A percentile compares a stretch with the other conserved stretches of the same genome.
These are phyloP conservation scores for Murraya koenigii DNA, from an alignment of 345 rosid genomes.

Conservation along the genomic window DNA sequence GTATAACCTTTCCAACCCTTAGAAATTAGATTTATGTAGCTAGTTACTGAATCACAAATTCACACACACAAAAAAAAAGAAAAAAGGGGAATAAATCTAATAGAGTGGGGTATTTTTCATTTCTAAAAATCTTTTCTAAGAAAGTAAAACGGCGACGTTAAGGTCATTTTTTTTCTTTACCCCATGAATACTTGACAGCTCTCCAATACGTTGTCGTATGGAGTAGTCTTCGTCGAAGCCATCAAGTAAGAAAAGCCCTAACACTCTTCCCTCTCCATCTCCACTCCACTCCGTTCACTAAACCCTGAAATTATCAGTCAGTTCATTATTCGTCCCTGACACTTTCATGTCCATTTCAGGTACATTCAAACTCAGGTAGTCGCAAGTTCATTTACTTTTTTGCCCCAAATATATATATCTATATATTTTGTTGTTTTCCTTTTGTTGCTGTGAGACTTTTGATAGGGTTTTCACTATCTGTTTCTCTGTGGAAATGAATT, in stretches of 20 bases:
- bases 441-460: not conserved
- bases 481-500: constrained; percentile 25
- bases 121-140: no score
- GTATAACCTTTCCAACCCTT: no score
- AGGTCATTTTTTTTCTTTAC: no score
- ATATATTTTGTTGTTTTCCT: not conserved
- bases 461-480: not conserved
- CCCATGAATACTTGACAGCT: no score
- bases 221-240: not conserved
- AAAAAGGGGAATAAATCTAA: no score
- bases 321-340: not conserved
- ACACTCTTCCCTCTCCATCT: not conserved
- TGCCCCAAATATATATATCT: not conserved
- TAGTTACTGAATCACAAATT: no score
- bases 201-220: no score
- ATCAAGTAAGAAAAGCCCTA: not conserved
- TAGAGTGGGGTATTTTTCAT: no score
- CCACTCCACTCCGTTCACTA: not conserved
- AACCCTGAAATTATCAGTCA: constrained; percentile 2
- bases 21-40: no score
- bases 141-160: no score
- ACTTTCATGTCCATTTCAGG: not conserved
- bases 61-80: no score
- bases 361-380: not conserved
- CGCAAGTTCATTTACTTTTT: not conserved